These are phyloP conservation scores for Favolaschia claudopus DNA, from an alignment of 768 basidiomycete genomes.

Conservation along the genomic window DNA sequence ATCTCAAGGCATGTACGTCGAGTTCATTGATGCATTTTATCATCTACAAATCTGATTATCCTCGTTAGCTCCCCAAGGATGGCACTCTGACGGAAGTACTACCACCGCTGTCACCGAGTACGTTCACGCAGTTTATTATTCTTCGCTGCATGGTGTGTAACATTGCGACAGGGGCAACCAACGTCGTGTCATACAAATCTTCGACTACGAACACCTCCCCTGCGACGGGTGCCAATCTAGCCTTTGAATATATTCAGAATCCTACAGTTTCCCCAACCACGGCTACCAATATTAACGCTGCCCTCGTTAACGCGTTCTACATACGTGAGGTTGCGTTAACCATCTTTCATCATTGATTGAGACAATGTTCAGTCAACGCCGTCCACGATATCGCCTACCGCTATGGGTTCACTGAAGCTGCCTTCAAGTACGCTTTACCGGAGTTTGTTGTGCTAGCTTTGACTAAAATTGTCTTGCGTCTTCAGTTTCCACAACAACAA, in stretches of 20 bases:
- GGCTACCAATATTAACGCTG: constrained; percentile 54
- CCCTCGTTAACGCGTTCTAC: constrained; percentile 63
- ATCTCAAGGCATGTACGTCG: constrained; percentile 51
- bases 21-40: too few relatives aligned
- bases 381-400: constrained; percentile 49
- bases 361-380: constrained; percentile 63
- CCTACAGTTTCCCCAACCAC: constrained; percentile 43
- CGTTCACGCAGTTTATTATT: not conserved
- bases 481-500: too few relatives aligned
- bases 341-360: too few relatives aligned
- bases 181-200: constrained; percentile 42
- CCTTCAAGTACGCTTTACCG: too few relatives aligned
- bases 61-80: constrained; percentile 58
- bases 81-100: constrained; percentile 33
- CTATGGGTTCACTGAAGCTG: constrained; percentile 63
- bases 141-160: not conserved
- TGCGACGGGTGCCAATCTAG: constrained; percentile 45
- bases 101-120: constrained; percentile 32
- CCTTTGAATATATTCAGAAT: constrained; percentile 48
- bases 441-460: too few relatives aligned
- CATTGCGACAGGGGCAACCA: constrained; percentile 40
- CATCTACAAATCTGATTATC: too few relatives aligned
- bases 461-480: too few relatives aligned
- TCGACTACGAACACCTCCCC: constrained; percentile 37
- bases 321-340: too few relatives aligned